These are phyloP conservation scores for Diutina neorugosa DNA, from an alignment of 1,139 yeast species.

Conservation along the genomic window DNA sequence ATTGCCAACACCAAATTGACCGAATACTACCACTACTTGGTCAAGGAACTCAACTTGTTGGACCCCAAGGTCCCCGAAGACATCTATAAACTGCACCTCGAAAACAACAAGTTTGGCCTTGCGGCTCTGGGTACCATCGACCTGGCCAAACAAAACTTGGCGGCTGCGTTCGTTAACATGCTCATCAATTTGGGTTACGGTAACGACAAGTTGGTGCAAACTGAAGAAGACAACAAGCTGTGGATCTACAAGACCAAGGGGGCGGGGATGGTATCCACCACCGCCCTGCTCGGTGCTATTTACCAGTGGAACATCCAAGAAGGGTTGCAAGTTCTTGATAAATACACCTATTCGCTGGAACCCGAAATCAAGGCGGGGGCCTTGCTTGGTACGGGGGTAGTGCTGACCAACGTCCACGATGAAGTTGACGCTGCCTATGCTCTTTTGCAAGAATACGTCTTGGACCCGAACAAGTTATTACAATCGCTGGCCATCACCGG, in stretches of 20 bases:
- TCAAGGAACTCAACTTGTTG: constrained; percentile 74
- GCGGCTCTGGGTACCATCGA: constrained; percentile 63
- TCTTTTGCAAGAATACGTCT: constrained; percentile 69
- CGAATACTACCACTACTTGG: constrained; percentile 70
- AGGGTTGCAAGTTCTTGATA: constrained; percentile 84
- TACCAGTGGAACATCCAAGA: constrained; percentile 87
- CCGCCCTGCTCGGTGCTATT: constrained; percentile 85
- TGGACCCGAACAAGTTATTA: constrained; percentile 36
- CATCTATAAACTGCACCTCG: constrained; percentile 83
- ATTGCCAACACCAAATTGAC: constrained; percentile 71
- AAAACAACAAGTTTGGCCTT: constrained; percentile 46
- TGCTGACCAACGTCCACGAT: constrained; percentile 91
- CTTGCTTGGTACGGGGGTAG: constrained; percentile 85
- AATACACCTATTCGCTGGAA: constrained; percentile 76
- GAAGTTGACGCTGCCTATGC: constrained; percentile 92
- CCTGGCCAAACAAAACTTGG: constrained; percentile 91
- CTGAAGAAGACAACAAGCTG: constrained; percentile 57
- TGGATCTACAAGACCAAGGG: constrained; percentile 94
- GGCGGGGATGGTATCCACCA: constrained; percentile 85
- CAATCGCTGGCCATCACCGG: constrained; percentile 82
- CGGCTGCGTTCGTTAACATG: constrained; percentile 89
- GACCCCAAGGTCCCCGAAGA: constrained; percentile 95
- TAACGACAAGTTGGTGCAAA: constrained; percentile 67
- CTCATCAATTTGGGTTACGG: constrained; percentile 88
- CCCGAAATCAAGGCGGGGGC: constrained; percentile 95